Evolutionary conservation across 2,329 filamentous ascomycete species (phyloP), one percentile per base, ranked within the genome.

Genomic region (Pyricularia pennisetigena): DNA sequence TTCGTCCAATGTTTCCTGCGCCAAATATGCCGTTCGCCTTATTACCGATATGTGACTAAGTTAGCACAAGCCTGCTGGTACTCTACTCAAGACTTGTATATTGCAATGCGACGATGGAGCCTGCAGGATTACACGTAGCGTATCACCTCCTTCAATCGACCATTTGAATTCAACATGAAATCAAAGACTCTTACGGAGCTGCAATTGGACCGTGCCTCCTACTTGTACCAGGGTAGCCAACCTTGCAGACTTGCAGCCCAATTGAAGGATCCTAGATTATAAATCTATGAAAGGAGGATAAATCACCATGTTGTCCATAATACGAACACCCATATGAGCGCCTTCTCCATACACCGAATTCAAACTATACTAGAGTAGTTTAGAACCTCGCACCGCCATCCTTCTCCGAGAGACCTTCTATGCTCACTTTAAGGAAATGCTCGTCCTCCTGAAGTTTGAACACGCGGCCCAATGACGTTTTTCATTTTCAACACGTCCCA

Each of bases 401-500:
- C 41, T 49, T 49, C 41, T 49, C 41, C 16, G 41, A 49, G 14
- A 49, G 41, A n/a, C 41, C 41, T n/a, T 49, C 41, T 16, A 49
- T 49, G 41, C 67, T 67, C 4, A 71, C 24, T 20, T 49, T 73
- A 5, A 75, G 69, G 35, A 69, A 74, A 32, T 71, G 54, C 4
- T 66, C 66, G 29, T 74, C 68, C 10, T 66, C 67, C 4, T 69
- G 66, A n/a, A n/a, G n/a, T n/a, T n/a, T n/a, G n/a, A 26, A 75
- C 49, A 12, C 49, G 59, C 41, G 70, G 68, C 28, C 68, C 61
- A 12, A 70, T 67, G 1, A 67, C 64, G 1, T 71, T 71, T 5
- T 49, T 67, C n/a, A 81, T 67, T 70, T 81, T 78, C 24, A 78
- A 73, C 1, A 80, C 74, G 70, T 82, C 80, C 80, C 80, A 82